Evolutionary conservation across 1,284 basidiomycete genomes (phyloP).

Genomic region (Puccinia polysora): DNA sequence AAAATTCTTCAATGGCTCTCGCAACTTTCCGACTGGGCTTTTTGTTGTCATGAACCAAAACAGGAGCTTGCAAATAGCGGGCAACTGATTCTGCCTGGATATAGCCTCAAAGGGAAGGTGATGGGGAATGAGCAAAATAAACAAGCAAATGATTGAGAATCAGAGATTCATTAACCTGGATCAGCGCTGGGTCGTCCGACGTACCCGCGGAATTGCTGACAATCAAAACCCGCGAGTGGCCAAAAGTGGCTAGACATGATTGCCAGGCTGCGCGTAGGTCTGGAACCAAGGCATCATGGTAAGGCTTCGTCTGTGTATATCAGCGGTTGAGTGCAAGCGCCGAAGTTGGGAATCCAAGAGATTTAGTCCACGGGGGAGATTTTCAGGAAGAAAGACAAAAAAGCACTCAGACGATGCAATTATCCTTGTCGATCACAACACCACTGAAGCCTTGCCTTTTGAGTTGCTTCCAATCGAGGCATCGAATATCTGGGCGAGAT

Average conservation of each 20-base stretch:
- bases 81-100: conserved; percentile 28
- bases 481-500: conserved; percentile 21
- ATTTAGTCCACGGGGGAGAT: not conserved
- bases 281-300: conserved; percentile 18
- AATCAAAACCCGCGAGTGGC: conserved; percentile 1
- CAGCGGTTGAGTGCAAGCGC: not conserved
- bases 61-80: conserved; percentile 16
- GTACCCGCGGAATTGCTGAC: conserved; percentile 37
- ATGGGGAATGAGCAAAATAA: not conserved
- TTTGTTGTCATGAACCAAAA: conserved; percentile 16
- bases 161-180: conserved; percentile 22
- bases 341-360: not conserved
- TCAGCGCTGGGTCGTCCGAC: conserved; percentile 8
- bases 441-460: conserved; percentile 10
- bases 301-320: conserved; percentile 4
- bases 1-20: conserved; percentile 8
- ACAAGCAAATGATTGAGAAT: not conserved
- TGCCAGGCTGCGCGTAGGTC: conserved; percentile 24
- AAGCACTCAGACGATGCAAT: conserved; percentile 23
- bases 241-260: conserved; percentile 24
- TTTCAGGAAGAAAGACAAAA: not conserved
- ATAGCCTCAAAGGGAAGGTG: not conserved
- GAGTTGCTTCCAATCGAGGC: conserved; percentile 22
- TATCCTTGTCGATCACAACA: conserved; percentile 36
- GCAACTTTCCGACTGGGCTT: conserved; percentile 24